Base-by-base conservation (phyloP, 192 early-diverging fungal genomes). In the Funneliformis mosseae region DNA sequence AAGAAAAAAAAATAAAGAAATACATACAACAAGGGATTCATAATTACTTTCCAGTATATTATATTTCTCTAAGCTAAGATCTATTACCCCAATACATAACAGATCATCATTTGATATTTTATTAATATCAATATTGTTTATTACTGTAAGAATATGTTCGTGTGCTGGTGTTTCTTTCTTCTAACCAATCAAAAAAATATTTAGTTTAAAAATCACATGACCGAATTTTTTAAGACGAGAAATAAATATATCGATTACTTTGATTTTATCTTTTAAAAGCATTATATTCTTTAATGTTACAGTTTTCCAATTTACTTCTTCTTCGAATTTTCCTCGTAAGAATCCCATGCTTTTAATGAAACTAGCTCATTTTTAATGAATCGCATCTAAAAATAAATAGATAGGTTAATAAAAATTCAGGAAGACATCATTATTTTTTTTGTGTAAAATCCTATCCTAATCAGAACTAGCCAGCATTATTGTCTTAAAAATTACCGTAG, bases 31-130 rank as follows among this genome's bases (percentile, higher is more conserved):
- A 8, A 73, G 10, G 14, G 41, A 33, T 73, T 73, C 41, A 5
- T 42, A 72, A 72, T 42, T n/a, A 72, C 41, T 72, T 48, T 72
- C 70, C 5, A 3, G 41, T 43, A 72, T 72, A 72, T 42, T 72
- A 42, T 72, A 72, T 72, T 69, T 72, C 3, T 72, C 70, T 42
- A 41, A 72, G 16, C 39, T 72, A 72, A 72, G 70, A 43, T 72
- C 70, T 12, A 72, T 72, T 14, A 72, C 39, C 43, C 70, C 70
- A 41, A 72, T 72, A 72, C 70, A 72, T 72, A 38, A 48, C 43
- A 39, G 70, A 48, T 72, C 70, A 23, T 72, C 39, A 5, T 72
- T 72, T 72, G 8, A 72, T 72, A 72, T 43, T 43, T 42, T 16
- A 42, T 69, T 69, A 41, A 69, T 43, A 41, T 69, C 67, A 41